Percentiles rank a stretch among this genome's conserved stretches.
Conservation (phyloP, 805 yeast species). For the Lipomyces orientalis region DNA sequence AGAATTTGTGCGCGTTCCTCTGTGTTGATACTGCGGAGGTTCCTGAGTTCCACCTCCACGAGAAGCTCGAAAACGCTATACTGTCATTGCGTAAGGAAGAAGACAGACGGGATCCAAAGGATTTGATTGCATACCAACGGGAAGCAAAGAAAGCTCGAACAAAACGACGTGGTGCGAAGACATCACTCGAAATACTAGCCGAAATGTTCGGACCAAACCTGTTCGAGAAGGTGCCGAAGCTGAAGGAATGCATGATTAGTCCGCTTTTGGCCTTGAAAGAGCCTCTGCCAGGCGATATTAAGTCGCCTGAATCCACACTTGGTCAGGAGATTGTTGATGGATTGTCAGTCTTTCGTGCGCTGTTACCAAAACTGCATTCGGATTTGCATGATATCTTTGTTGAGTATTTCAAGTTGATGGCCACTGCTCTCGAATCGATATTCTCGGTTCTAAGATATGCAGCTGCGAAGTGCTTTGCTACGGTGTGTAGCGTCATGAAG, state of each 20-base stretch:
- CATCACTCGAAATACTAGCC: constrained; percentile 68
- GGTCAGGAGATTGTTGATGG: constrained; percentile 89
- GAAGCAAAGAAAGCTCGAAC: constrained; percentile 75
- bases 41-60: constrained; percentile 82
- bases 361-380: constrained; percentile 65
- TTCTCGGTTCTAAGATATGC: constrained; percentile 86
- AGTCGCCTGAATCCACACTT: constrained; percentile 50
- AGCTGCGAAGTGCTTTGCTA: constrained; percentile 86
- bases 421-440: constrained; percentile 64
- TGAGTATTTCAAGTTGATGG: constrained; percentile 59
- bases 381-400: constrained; percentile 56
- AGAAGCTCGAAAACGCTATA: constrained; percentile 58
- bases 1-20: constrained; percentile 86
- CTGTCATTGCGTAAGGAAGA: constrained; percentile 83
- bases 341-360: constrained; percentile 76
- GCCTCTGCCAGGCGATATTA: constrained; percentile 42
- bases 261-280: constrained; percentile 56
- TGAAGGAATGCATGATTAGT: constrained; percentile 67
- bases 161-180: constrained; percentile 83
- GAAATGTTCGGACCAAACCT: constrained; percentile 57
- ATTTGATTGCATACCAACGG: constrained; percentile 62
- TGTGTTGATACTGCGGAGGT: constrained; percentile 97
- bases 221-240: constrained; percentile 68
- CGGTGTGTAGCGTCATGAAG: constrained; percentile 72
- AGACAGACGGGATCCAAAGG: constrained; percentile 61